These are phyloP conservation scores for Xylaria sp. DNA, from an alignment of 2,329 filamentous ascomycete species.

Conservation along the genomic window DNA sequence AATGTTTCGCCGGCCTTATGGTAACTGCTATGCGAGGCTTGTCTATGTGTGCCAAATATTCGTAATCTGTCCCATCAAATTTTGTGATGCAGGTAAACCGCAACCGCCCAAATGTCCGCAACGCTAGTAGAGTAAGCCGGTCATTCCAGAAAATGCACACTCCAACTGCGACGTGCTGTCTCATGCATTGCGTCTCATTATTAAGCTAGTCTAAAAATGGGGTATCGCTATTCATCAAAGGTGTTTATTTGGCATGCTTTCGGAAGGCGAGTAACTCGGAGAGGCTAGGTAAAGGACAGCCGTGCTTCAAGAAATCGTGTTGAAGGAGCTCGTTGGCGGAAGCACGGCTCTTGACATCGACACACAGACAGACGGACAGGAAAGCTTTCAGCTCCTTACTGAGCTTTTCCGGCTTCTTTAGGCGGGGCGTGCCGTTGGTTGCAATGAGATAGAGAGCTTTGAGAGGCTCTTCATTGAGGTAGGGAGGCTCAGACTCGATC, in stretches of 20 bases:
- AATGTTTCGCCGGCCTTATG: constrained; percentile 28
- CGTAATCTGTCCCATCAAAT: constrained; percentile 45
- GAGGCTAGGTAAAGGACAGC: constrained; percentile 84
- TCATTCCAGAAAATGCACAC: constrained; percentile 40
- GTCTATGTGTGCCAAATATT: constrained; percentile 38
- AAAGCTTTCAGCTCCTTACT: constrained; percentile 98
- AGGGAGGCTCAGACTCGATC: constrained; percentile 98
- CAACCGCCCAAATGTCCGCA: constrained; percentile 37
- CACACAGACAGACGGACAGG: constrained; percentile 93
- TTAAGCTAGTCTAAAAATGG: constrained; percentile 43
- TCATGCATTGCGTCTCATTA: constrained; percentile 30
- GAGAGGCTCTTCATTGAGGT: constrained; percentile 96
- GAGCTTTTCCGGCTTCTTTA: constrained; percentile 98
- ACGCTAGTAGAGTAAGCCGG: constrained; percentile 23
- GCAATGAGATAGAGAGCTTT: constrained; percentile 98
- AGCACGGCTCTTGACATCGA: constrained; percentile 93
- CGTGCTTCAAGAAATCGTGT: constrained; percentile 94
- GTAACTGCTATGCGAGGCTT: constrained; percentile 34
- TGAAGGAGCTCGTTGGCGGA: constrained; percentile 89
- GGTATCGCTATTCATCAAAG: constrained; percentile 45
- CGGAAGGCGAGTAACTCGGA: constrained; percentile 90
- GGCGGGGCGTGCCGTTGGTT: constrained; percentile 93
- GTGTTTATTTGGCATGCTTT: constrained; percentile 71
- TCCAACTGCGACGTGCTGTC: constrained; percentile 29
- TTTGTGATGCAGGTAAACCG: constrained; percentile 39